Conservation (phyloP, 306 rosid species). For the Vachellia pachyceras region DNA sequence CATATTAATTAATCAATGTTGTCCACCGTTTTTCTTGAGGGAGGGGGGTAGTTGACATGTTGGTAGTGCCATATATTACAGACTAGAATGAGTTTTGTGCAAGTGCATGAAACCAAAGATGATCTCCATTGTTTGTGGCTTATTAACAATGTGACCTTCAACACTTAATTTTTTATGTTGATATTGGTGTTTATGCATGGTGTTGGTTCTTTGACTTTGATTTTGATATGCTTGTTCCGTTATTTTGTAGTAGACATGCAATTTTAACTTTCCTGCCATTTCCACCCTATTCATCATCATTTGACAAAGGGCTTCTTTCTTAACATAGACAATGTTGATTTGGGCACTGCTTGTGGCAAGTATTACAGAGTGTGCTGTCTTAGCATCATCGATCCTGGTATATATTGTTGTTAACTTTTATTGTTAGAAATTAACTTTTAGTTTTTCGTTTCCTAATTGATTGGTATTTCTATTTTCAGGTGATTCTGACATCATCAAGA, state of each 20-base stretch:
- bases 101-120: background rate
- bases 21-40: background rate
- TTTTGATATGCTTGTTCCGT: background rate
- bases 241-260: background rate
- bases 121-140: background rate
- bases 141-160: too few species aligned
- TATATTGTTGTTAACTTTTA: background rate
- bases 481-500: slow-evolving; percentile 61
- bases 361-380: slow-evolving; percentile 89
- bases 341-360: slow-evolving; percentile 89
- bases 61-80: background rate
- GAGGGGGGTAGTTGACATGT: background rate
- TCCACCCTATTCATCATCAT: background rate
- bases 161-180: background rate
- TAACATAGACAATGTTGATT: slow-evolving; percentile 69
- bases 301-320: background rate
- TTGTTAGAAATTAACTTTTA: background rate
- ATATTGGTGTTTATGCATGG: background rate
- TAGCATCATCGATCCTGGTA: slow-evolving; percentile 87
- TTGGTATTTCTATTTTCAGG: slow-evolving; percentile 44
- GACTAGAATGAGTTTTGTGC: background rate
- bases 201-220: background rate
- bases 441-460: background rate
- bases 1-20: background rate
- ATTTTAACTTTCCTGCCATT: background rate